A percentile compares a stretch with the other conserved stretches of the same genome.
phyloP scores from a whole-genome alignment of 176 grass and related monocot species.

The Oryza nivara region DNA sequence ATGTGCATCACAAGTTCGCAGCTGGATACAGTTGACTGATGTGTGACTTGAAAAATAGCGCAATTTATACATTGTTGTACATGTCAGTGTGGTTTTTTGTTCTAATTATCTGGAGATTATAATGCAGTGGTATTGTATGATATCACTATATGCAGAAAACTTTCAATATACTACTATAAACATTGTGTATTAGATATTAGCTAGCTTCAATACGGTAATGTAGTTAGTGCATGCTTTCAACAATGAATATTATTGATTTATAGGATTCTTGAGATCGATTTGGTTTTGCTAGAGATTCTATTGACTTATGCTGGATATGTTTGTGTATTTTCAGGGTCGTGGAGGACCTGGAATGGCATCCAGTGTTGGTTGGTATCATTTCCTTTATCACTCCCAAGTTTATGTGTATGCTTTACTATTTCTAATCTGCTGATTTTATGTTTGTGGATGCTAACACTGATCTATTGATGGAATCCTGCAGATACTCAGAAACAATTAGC shows the following conservation, averaged over 20 bases:
- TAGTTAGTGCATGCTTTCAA: constrained; percentile 22
- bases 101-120: constrained; percentile 4
- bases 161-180: constrained; percentile 8
- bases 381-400: constrained; percentile 33
- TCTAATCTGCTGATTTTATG: constrained; percentile 24
- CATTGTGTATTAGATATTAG: constrained; percentile 31
- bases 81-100: constrained; percentile 4
- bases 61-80: constrained; percentile 12
- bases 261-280: constrained; percentile 26
- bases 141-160: constrained; percentile 9
- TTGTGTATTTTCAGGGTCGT: constrained; percentile 81
- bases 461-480: constrained; percentile 40
- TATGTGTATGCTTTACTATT: constrained; percentile 24
- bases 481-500: constrained; percentile 66
- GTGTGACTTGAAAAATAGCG: background rate
- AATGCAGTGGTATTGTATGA: constrained; percentile 20
- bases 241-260: constrained; percentile 23
- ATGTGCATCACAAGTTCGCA: constrained; percentile 28
- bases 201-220: constrained; percentile 25
- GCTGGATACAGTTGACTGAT: constrained; percentile 19
- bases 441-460: constrained; percentile 27
- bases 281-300: constrained; percentile 30
- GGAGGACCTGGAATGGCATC: constrained; percentile 93
- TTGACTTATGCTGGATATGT: constrained; percentile 44
- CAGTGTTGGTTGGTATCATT: constrained; percentile 56